Base-by-base conservation (phyloP, 1,139 yeast species). In the Kazachstania sp. region DNA sequence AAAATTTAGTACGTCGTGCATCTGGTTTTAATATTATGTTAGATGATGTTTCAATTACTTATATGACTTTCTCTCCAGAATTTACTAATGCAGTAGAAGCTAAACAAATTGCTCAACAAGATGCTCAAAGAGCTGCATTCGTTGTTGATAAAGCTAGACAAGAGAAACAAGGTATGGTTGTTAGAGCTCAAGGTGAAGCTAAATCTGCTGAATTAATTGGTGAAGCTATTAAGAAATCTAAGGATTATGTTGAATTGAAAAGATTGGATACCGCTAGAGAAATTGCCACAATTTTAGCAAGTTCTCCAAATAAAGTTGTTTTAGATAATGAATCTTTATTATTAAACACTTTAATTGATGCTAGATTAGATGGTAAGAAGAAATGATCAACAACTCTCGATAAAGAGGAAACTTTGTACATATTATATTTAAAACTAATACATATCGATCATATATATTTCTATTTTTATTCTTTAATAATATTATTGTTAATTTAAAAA, bases 71-170 rank as follows among this genome's bases (percentile, higher is more conserved):
- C 68, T 86, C 95, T 3, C 99, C 99, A 28, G 98, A 92, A 69
- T 92, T 92, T 69, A 90, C 97, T 47, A 82, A 84, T 43, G 98
- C 99, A 2, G 99, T 92, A 46, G 99, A 92, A 71, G 95, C 97
- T 50, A 92, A 92, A 71, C 98, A 92, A 72, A 92, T 92, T 68
- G 98, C 99, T 34, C 98, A 94, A 70, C 99, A 92, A 72, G 98
- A 92, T 67, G 97, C 98, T 29, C 97, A 92, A 71, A 81, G 95
- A 67, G 97, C 98, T 13, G 97, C 97, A 0, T 94, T 90, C 58
- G 75, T 92, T 45, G 98, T 92, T 47, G 98, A 92, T 68, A 86
- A 90, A 65, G 98, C 99, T 16, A 81, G 86, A 58, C 98, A 94
- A 70, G 98, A 92, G 71, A 92, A 92, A 68, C 97, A 92, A 69